These are phyloP conservation scores for Artemisia annua DNA, from an alignment of 129 eudicot genomes.

Conservation along the genomic window DNA sequence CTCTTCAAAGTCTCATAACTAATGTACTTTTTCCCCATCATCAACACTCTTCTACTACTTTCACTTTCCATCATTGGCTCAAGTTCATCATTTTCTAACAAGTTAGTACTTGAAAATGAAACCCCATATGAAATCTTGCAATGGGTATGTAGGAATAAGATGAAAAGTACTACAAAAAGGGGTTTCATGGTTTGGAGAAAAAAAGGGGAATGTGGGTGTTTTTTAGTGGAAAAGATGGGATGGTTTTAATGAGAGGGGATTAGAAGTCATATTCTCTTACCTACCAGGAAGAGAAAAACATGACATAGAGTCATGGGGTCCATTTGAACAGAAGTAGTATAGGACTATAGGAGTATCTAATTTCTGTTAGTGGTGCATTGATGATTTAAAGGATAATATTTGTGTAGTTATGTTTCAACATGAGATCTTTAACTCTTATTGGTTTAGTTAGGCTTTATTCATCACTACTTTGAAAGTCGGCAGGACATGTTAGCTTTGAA, in stretches of 20 bases:
- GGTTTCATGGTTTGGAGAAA: slow-evolving; percentile 32
- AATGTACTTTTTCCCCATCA: slow-evolving; percentile 53
- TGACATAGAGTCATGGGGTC: slow-evolving; percentile 11
- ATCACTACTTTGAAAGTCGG: too few relatives aligned
- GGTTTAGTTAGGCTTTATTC: too few relatives aligned
- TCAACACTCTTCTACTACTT: slow-evolving; percentile 50
- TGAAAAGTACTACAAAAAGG: slow-evolving; percentile 29
- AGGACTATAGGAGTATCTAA: neutral
- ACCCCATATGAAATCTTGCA: slow-evolving; percentile 42
- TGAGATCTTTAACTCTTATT: neutral
- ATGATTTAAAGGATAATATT: slow-evolving; percentile 4
- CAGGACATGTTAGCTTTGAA: too few relatives aligned
- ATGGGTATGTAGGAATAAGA: slow-evolving; percentile 50
- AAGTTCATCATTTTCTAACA: slow-evolving; percentile 22
- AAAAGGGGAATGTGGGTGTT: neutral
- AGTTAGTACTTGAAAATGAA: slow-evolving; percentile 41
- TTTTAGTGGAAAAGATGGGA: neutral
- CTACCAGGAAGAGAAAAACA: slow-evolving; percentile 25
- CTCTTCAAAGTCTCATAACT: slow-evolving; percentile 80
- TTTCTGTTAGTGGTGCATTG: slow-evolving; percentile 1
- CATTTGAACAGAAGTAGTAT: neutral
- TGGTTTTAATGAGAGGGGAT: slow-evolving; percentile 11
- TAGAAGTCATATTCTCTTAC: slow-evolving; percentile 26
- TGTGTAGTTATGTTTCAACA: neutral
- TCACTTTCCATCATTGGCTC: slow-evolving; percentile 54